A percentile compares a stretch with the other conserved stretches of the same genome.
These are phyloP conservation scores for Globisporangium splendens DNA, from an alignment of 352 stramenopile genomes.

Conservation along the genomic window DNA sequence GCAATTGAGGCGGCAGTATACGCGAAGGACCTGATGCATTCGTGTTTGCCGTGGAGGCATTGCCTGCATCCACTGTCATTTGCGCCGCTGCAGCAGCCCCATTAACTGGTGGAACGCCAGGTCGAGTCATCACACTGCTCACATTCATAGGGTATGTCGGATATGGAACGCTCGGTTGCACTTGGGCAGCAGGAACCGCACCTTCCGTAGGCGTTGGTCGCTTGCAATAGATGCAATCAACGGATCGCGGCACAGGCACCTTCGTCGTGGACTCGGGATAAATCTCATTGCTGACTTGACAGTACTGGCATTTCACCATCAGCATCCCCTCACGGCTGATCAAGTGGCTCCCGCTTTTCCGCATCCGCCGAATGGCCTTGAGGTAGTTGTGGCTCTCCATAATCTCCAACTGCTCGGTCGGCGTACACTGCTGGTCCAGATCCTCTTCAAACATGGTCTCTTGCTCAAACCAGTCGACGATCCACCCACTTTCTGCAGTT, in stretches of 20 bases:
- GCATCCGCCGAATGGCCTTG: slow-evolving; percentile 60
- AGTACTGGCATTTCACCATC: slow-evolving; percentile 52
- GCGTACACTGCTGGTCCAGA: slow-evolving; percentile 72
- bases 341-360: slow-evolving; percentile 24
- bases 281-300: slow-evolving; percentile 56
- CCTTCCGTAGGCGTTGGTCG: slow-evolving; percentile 33
- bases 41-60: not conserved
- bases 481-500: slow-evolving; percentile 25
- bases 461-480: slow-evolving; percentile 86
- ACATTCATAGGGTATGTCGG: not conserved
- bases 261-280: slow-evolving; percentile 54
- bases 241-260: slow-evolving; percentile 49
- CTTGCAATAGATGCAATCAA: slow-evolving; percentile 73
- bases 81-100: not conserved
- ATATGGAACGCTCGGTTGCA: slow-evolving; percentile 12
- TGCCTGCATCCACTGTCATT: not conserved
- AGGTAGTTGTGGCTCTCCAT: slow-evolving; percentile 65
- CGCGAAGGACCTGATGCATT: not conserved
- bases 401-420: slow-evolving; percentile 67
- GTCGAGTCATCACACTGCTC: not conserved
- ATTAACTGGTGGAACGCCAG: not conserved
- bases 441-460: slow-evolving; percentile 90
- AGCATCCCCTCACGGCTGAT: slow-evolving; percentile 50
- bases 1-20: slow-evolving; percentile 22
- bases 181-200: slow-evolving; percentile 25